These are phyloP conservation scores for Malus sylvestris DNA, from an alignment of 306 rosid genomes.

Conservation along the genomic window DNA sequence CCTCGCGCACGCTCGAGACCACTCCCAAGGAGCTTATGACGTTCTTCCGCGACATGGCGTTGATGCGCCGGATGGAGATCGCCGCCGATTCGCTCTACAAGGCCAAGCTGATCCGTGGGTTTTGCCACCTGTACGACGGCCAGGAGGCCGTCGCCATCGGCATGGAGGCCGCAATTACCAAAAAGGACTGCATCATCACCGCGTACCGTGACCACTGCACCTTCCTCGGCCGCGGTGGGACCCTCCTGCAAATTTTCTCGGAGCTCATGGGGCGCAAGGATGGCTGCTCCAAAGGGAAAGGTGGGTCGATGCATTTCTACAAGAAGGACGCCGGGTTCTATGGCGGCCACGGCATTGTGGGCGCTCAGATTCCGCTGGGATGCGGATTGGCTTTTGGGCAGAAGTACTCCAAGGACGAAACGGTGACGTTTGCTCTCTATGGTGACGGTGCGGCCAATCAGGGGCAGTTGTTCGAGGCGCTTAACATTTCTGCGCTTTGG, in stretches of 20 bases:
- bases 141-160: conserved; percentile 87
- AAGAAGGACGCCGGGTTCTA: conserved; percentile 62
- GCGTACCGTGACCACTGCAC: conserved; percentile 89
- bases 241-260: conserved; percentile 41
- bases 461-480: conserved; percentile 90
- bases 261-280: conserved; percentile 78
- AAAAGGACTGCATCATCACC: conserved; percentile 60
- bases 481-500: conserved; percentile 88
- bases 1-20: conserved; percentile 74
- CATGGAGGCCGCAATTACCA: conserved; percentile 78
- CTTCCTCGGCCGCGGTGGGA: conserved; percentile 73
- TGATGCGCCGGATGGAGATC: conserved; percentile 92
- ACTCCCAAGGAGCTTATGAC: conserved; percentile 45
- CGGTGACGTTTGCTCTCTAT: conserved; percentile 68
- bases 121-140: conserved; percentile 92
- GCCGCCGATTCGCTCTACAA: conserved; percentile 95
- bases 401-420: conserved; percentile 66
- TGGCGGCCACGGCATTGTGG: conserved; percentile 92
- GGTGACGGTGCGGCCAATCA: conserved; percentile 98
- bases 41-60: conserved; percentile 70
- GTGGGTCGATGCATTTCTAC: conserved; percentile 96
- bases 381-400: conserved; percentile 87
- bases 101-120: conserved; percentile 87
- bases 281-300: conserved; percentile 82
- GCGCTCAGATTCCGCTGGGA: conserved; percentile 88